Evolutionary conservation across 2,329 filamentous ascomycete genomes (phyloP), one percentile per base, ranked within the genome.

Genomic region (Myriosclerotinia curreyana): DNA sequence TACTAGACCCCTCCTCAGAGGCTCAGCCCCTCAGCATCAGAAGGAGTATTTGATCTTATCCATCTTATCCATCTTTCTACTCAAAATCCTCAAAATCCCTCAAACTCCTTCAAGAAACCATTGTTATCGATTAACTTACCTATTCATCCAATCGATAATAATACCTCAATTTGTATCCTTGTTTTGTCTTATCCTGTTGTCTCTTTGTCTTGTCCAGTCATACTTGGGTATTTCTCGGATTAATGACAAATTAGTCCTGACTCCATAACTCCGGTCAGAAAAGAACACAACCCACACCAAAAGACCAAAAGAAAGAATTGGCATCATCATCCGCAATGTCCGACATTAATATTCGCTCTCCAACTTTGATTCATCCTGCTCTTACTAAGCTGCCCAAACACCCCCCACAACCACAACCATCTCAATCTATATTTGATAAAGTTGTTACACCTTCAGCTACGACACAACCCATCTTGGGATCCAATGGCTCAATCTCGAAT

Each of bases 291-390:
- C n/a, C n/a, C n/a, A n/a, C n/a, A n/a, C n/a, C 28, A 58, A 46
- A 34, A 59, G n/a, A 59, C 20, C 36, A 38, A 3, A 25, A 44
- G 28, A 20, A 12, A 17, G 2, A 1, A 58, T 48, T 48, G 42
- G 55, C 28, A n/a, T 48, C 61, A 60, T 61, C 58, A 20, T 50
- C 72, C 72, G 72, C 69, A 66, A 79, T 79, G 77, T 72, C 77
- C 67, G 76, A 75, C 67, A 69, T n/a, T n/a, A n/a, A n/a, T n/a
- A n/a, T 79, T 67, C 74, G 74, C 52, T 81, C 81, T 68, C 79
- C 81, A 65, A 76, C 77, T 65, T 77, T 80, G 69, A 77, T 83
- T 76, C 81, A 84, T 78, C 80, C 81, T 72, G 76, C 76, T 68
- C 78, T 83, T 74, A 79, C 77, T 74, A 76, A 75, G 58, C n/a